Percentiles rank a stretch among this genome's conserved stretches.
Conservation (phyloP, 768 basidiomycete genomes). For the Baorangia bicolor region DNA sequence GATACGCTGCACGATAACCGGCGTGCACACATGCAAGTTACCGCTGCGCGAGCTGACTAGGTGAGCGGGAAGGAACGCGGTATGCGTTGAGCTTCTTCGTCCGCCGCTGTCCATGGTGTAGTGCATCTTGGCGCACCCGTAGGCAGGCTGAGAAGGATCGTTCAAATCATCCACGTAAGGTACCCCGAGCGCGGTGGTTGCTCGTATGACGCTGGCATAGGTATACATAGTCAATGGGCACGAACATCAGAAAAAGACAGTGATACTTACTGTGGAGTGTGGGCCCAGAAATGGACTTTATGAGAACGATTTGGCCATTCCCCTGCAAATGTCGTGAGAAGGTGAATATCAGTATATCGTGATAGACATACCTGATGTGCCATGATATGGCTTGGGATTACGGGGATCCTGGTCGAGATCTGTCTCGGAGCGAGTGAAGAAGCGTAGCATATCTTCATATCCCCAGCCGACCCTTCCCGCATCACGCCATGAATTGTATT, state of each 20-base stretch:
- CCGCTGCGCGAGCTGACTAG: background rate
- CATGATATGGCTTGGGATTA: background rate
- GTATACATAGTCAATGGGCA: background rate
- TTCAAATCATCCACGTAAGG: background rate
- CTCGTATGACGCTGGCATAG: background rate
- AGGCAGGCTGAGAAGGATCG: background rate
- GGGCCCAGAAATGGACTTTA: background rate
- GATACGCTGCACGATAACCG: background rate
- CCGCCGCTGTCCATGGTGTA: conserved; percentile 1
- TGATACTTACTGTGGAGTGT: background rate
- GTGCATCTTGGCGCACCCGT: conserved; percentile 2
- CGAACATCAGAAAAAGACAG: background rate
- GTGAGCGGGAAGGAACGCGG: conserved; percentile 14
- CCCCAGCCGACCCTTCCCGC: conserved; percentile 35
- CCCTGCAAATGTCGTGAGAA: background rate
- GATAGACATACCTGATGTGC: background rate
- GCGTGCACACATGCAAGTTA: conserved; percentile 14
- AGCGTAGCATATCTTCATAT: conserved; percentile 34
- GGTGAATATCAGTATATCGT: background rate
- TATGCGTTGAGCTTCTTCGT: conserved; percentile 12
- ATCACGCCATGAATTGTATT: conserved; percentile 33
- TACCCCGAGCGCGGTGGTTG: background rate
- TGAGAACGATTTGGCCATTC: background rate
- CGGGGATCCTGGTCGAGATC: background rate
- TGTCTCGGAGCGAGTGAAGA: conserved; percentile 35